phyloP scores from a whole-genome alignment of 805 yeast genomes.

The Ogataea pini region DNA sequence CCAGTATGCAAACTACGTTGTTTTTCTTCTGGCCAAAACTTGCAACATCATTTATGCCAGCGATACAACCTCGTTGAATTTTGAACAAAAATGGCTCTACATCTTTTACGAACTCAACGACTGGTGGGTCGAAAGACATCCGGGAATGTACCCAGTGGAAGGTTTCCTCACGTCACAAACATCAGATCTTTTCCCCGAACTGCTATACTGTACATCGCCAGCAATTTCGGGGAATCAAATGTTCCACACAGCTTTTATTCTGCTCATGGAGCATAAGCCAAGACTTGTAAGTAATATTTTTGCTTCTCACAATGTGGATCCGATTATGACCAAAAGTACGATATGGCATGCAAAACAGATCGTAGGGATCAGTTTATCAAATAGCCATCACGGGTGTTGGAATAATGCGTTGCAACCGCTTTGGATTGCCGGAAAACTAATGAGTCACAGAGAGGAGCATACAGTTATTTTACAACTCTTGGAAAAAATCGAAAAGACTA shows the following conservation, averaged over 20 bases:
- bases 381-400: conserved; percentile 29
- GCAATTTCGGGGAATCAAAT: conserved; percentile 43
- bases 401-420: conserved; percentile 31
- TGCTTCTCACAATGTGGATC: conserved; percentile 9
- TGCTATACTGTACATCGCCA: conserved; percentile 41
- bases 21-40: conserved; percentile 39
- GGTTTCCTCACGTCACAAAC: conserved; percentile 18
- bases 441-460: conserved; percentile 29
- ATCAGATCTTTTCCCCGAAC: conserved; percentile 38
- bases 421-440: conserved; percentile 31
- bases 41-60: conserved; percentile 35
- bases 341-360: conserved; percentile 42
- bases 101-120: conserved; percentile 39
- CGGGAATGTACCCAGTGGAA: conserved; percentile 38
- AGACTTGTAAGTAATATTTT: conserved; percentile 21
- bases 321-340: conserved; percentile 18
- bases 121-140: conserved; percentile 36
- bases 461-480: conserved; percentile 22
- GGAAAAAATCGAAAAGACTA: conserved; percentile 25
- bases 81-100: conserved; percentile 38
- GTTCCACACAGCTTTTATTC: conserved; percentile 43
- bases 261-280: conserved; percentile 42
- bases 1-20: conserved; percentile 43
- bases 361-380: conserved; percentile 36
- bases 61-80: conserved; percentile 20